Base-by-base conservation (phyloP, 1,284 basidiomycete species). In the Cryptococcus sp. region DNA sequence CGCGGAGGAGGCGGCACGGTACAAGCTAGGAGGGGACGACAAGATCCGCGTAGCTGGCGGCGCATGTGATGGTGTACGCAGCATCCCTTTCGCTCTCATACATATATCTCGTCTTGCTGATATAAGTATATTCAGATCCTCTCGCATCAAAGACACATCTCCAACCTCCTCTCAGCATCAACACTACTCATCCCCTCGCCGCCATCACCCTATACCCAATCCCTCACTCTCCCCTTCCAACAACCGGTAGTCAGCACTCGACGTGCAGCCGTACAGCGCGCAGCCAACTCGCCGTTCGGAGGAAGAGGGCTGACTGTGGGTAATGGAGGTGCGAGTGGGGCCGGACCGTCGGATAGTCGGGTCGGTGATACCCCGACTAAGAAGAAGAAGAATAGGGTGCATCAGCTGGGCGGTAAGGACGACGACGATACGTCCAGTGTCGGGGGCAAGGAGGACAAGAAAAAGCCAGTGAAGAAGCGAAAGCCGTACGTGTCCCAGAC, bases 11-110 rank as follows among this genome's bases (percentile, higher is more conserved):
- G 92, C 93, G 0, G 82, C 85, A 44, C 85, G 90, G 50, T 91
- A 97, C 81, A 93, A 93, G 78, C 86, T 94, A 59, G 96, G 96
- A 42, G 92, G 91, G 47, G 96, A 99, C 77, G 95, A 99, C 86
- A 99, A 99, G 84, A 98, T 99, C 75, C 86, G 94, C 70, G 93
- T 98, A 59, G 93, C 93, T 11, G 92, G 89, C 66, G 90, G 90
- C 67, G 94, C 94, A 11, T 92, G 93, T 54, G 95, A 99, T 80
- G 90, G 82, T 16, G 84, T 85, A 64, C 68, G 82, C 75, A 10
- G 3, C 46, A 23, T 31, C 10, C 47, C 11, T 22, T 7, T 17
- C 25, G 7, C 11, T 31, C 25, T 48, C 13, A n/a, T 2, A 48
- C 25, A 25, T 6, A 25, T 25, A 25, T 3, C 25, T 25, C 25